These are phyloP conservation scores for Pholiota adiposa DNA, from an alignment of 1,284 basidiomycete species.

Conservation along the genomic window DNA sequence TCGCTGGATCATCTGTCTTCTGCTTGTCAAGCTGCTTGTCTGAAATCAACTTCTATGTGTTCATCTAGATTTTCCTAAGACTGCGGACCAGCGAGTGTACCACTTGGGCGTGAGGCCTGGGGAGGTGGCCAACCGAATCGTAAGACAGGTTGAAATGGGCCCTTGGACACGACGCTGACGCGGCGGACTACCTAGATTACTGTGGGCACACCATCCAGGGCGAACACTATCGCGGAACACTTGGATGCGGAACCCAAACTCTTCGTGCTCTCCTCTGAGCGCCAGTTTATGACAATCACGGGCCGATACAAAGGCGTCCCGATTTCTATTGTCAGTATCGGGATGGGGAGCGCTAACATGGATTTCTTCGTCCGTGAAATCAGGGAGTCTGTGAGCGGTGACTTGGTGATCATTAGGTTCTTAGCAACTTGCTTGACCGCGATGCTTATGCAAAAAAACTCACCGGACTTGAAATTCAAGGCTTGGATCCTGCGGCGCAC, in stretches of 20 bases:
- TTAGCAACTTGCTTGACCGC: slow-evolving; percentile 12
- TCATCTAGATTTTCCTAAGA: slow-evolving; percentile 71
- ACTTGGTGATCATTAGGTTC: slow-evolving; percentile 79
- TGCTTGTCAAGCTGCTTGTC: not conserved
- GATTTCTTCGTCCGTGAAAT: slow-evolving; percentile 87
- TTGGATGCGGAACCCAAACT: slow-evolving; percentile 63
- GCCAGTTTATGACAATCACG: slow-evolving; percentile 83
- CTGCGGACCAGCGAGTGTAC: slow-evolving; percentile 72
- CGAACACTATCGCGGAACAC: slow-evolving; percentile 58
- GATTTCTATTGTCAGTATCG: slow-evolving; percentile 78
- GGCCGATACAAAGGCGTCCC: slow-evolving; percentile 74
- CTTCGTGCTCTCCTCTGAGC: slow-evolving; percentile 71
- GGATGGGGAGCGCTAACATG: slow-evolving; percentile 83
- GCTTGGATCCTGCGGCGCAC: slow-evolving; percentile 80
- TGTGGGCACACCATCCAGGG: slow-evolving; percentile 76
- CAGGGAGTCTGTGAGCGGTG: slow-evolving; percentile 76
- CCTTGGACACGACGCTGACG: not conserved
- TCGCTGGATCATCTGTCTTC: not conserved
- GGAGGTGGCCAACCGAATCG: slow-evolving; percentile 83
- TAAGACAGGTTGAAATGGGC: slow-evolving; percentile 37
- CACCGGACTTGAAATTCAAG: slow-evolving; percentile 39
- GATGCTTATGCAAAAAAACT: slow-evolving; percentile 11
- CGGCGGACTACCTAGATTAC: slow-evolving; percentile 57
- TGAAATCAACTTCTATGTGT: not conserved
- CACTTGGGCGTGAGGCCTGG: slow-evolving; percentile 77